Evolutionary conservation across 148 eudicot genomes (phyloP).

Genomic region (Rhododendron molle): DNA sequence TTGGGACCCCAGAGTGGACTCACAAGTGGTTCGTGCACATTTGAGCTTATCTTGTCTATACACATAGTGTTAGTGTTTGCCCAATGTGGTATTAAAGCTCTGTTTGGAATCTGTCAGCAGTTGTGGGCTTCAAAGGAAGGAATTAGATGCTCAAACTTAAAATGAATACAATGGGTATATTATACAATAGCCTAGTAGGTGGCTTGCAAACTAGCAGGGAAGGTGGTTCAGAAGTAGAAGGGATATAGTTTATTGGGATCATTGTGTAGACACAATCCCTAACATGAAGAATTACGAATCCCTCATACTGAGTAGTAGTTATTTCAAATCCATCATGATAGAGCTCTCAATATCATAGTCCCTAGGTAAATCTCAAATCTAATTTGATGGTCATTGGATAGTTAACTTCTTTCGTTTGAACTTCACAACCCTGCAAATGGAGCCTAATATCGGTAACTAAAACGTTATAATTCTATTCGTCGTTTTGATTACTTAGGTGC

Average conservation of each 20-base stretch:
- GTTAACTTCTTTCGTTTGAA: not conserved
- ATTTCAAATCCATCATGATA: not conserved
- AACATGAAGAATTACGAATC: not conserved
- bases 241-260: not conserved
- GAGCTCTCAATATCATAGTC: not conserved
- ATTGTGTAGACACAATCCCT: not conserved
- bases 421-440: not conserved
- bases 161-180: not conserved
- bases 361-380: not conserved
- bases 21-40: too few species aligned
- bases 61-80: not conserved
- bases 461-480: not conserved
- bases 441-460: not conserved
- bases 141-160: not conserved
- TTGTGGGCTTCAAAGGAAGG: not conserved
- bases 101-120: not conserved
- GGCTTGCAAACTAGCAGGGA: not conserved
- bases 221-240: not conserved
- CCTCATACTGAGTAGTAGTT: not conserved
- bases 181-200: not conserved
- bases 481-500: not conserved
- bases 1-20: too few species aligned
- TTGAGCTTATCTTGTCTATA: too few species aligned
- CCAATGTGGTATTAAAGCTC: not conserved
- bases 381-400: not conserved